Conservation (phyloP, 2,329 filamentous ascomycete species). For the Cladosporium sp. region DNA sequence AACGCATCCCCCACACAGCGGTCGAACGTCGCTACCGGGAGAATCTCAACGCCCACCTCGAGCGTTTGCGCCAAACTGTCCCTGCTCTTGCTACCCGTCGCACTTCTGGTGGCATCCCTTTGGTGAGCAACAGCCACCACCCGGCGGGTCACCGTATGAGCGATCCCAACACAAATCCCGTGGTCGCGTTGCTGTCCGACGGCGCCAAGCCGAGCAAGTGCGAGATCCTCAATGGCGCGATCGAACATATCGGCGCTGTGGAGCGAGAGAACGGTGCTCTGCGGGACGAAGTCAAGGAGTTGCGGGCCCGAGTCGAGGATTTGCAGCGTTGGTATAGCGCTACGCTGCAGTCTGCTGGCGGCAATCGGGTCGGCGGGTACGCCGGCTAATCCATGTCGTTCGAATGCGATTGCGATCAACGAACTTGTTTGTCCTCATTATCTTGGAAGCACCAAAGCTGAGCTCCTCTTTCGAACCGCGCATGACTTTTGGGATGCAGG, state of each 20-base stretch:
- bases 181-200: constrained; percentile 14
- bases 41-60: constrained; percentile 34
- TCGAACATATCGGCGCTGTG: constrained; percentile 30
- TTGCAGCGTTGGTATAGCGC: constrained; percentile 24
- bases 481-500: too few species aligned
- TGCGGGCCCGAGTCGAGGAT: constrained; percentile 26
- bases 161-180: neutral
- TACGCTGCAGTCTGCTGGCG: neutral
- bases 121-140: constrained; percentile 5
- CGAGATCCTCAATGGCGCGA: constrained; percentile 32
- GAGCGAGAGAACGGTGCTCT: constrained; percentile 26
- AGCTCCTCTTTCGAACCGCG: too few species aligned
- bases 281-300: constrained; percentile 22
- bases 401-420: neutral
- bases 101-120: constrained; percentile 13
- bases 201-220: constrained; percentile 35
- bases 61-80: constrained; percentile 30
- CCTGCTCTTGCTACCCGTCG: constrained; percentile 26
- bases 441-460: too few species aligned
- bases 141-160: constrained; percentile 15
- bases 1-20: constrained; percentile 35
- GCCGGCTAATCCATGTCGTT: neutral
- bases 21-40: constrained; percentile 33
- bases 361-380: neutral
- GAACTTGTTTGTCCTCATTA: neutral